Percentiles rank a stretch among this genome's conserved stretches.
These are phyloP conservation scores for Prunus yedoensis DNA, from an alignment of 331 rosid species.

Conservation along the genomic window DNA sequence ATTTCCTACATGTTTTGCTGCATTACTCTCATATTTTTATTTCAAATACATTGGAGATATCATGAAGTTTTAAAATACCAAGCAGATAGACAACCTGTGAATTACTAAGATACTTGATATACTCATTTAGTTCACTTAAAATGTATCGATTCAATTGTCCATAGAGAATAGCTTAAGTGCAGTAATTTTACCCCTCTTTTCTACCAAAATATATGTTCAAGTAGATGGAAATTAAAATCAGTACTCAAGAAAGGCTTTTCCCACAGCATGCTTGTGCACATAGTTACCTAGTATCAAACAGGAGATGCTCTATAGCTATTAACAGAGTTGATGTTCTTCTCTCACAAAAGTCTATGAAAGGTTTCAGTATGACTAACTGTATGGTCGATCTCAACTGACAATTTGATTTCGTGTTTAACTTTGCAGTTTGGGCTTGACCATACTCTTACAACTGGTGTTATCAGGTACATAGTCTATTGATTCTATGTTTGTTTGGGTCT, in stretches of 20 bases:
- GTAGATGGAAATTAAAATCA: too few relatives aligned
- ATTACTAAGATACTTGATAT: background rate
- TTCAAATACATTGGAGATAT: background rate
- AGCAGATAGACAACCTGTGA: too few relatives aligned
- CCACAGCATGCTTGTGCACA: too few relatives aligned
- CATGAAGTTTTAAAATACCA: too few relatives aligned
- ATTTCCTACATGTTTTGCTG: background rate
- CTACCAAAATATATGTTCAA: background rate
- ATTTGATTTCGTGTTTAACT: conserved; percentile 3
- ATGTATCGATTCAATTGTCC: background rate
- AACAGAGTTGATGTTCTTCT: background rate
- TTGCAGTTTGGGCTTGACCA: conserved; percentile 98
- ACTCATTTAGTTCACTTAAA: background rate
- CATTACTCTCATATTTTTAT: background rate
- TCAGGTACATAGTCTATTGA: conserved; percentile 51
- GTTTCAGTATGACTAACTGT: background rate
- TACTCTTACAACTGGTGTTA: conserved; percentile 97
- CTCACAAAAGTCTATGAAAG: background rate
- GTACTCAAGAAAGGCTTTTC: too few relatives aligned
- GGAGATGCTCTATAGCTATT: too few relatives aligned
- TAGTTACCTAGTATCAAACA: too few relatives aligned
- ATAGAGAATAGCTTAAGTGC: background rate
- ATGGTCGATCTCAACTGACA: conserved; percentile 5
- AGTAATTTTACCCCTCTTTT: background rate
- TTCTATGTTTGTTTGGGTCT: background rate